Evolutionary conservation across 2,329 filamentous ascomycete genomes (phyloP).

Genomic region (Sporothrix brunneoviolacea): DNA sequence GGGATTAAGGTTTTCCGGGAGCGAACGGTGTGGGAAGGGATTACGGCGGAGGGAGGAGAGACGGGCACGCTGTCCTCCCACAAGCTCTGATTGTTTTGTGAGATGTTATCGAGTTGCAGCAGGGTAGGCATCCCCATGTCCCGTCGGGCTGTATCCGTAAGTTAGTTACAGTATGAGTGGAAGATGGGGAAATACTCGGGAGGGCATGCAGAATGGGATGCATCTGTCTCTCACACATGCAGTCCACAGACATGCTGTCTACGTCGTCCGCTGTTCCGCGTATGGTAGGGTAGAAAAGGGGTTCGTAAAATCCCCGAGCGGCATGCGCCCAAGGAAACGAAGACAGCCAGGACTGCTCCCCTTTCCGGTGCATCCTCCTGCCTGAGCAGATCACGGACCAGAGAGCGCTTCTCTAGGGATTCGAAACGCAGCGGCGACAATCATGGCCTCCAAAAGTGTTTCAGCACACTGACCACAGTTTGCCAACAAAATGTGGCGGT

Average conservation of each 20-base stretch:
- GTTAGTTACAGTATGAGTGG: too few relatives aligned
- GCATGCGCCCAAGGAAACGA: background rate
- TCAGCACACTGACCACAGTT: background rate
- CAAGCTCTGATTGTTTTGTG: background rate
- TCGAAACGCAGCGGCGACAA: constrained; percentile 12
- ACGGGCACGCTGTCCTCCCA: background rate
- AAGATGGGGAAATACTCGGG: too few relatives aligned
- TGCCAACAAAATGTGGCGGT: too few relatives aligned
- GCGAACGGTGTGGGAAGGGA: background rate
- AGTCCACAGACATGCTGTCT: too few relatives aligned
- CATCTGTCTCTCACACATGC: too few relatives aligned
- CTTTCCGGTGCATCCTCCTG: background rate
- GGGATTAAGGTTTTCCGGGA: constrained; percentile 17
- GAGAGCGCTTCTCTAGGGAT: background rate
- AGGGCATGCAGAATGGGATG: too few relatives aligned
- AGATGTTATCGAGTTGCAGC: background rate
- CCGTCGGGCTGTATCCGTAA: too few relatives aligned
- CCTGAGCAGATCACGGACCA: constrained; percentile 4
- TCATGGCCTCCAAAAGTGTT: constrained; percentile 2
- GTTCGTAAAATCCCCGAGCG: background rate
- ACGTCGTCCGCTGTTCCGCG: too few relatives aligned
- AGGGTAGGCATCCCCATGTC: too few relatives aligned
- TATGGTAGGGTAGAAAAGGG: too few relatives aligned
- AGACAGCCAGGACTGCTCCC: background rate
- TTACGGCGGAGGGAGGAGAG: background rate